Percentiles rank a stretch among this genome's conserved stretches.
phyloP scores from a whole-genome alignment of 2,329 filamentous ascomycete genomes.

The Fusarium bactridioides region DNA sequence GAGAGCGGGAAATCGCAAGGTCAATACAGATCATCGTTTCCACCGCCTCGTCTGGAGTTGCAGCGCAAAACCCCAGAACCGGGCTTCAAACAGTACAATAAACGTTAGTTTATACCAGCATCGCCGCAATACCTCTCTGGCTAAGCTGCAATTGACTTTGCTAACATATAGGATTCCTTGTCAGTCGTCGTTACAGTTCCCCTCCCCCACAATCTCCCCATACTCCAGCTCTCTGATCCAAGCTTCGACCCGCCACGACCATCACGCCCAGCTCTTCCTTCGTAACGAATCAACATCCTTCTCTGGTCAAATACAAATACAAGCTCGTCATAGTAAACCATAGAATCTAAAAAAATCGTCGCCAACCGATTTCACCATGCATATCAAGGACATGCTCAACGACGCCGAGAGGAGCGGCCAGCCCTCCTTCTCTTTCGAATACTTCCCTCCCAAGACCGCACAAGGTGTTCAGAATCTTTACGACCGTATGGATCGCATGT shows the following conservation, averaged over 20 bases:
- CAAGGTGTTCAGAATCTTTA: slow-evolving; percentile 99
- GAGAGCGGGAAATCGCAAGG: slow-evolving; percentile 28
- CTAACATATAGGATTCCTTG: slow-evolving; percentile 12
- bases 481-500: slow-evolving; percentile 99
- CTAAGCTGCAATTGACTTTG: not conserved
- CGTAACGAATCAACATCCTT: not conserved
- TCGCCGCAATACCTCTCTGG: not conserved
- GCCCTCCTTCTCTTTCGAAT: slow-evolving; percentile 98
- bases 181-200: slow-evolving; percentile 18
- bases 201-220: slow-evolving; percentile 25
- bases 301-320: not conserved
- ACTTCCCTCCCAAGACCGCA: slow-evolving; percentile 97
- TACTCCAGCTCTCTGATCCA: slow-evolving; percentile 14
- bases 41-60: slow-evolving; percentile 38
- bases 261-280: not conserved
- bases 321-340: not conserved
- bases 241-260: slow-evolving; percentile 24
- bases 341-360: not conserved
- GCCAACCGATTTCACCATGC: slow-evolving; percentile 69
- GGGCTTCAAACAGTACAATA: slow-evolving; percentile 1
- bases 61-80: slow-evolving; percentile 29
- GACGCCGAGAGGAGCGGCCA: slow-evolving; percentile 80
- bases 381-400: slow-evolving; percentile 90
- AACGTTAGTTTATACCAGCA: slow-evolving; percentile 10
- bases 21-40: slow-evolving; percentile 33